Evolutionary conservation across 371 early-diverging fungal genomes (phyloP).

Genomic region (Apophysomyces trapeziformis): DNA sequence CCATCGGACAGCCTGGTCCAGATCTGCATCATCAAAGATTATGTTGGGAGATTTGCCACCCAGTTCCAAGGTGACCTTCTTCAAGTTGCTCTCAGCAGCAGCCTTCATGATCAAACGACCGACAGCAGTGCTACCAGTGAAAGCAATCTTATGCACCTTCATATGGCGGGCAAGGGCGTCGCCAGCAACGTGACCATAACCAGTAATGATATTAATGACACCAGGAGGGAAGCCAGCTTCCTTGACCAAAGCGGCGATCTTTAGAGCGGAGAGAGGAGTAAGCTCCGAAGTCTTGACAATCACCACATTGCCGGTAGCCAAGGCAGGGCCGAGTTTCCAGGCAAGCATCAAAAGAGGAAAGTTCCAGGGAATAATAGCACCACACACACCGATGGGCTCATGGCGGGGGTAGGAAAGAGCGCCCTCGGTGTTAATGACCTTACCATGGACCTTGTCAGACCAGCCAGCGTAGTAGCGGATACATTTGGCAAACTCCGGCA

Average conservation of each 20-base stretch:
- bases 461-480: conserved; percentile 85
- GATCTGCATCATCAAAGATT: conserved; percentile 86
- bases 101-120: conserved; percentile 60
- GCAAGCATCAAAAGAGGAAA: conserved; percentile 79
- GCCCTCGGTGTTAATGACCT: conserved; percentile 51
- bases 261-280: conserved; percentile 54
- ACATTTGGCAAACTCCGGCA: conserved; percentile 49
- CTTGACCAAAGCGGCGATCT: conserved; percentile 48
- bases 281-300: conserved; percentile 90
- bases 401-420: conserved; percentile 68
- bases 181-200: conserved; percentile 46
- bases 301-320: conserved; percentile 85
- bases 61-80: conserved; percentile 78
- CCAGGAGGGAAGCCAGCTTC: conserved; percentile 66
- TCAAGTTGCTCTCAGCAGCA: conserved; percentile 70
- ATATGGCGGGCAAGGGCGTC: conserved; percentile 38
- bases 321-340: conserved; percentile 90
- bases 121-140: conserved; percentile 64
- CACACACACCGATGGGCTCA: conserved; percentile 85
- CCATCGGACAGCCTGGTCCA: conserved; percentile 78
- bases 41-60: conserved; percentile 92
- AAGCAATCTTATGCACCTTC: conserved; percentile 61
- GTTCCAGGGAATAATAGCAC: conserved; percentile 84
- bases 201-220: conserved; percentile 75
- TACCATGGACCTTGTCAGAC: conserved; percentile 76